Evolutionary conservation across 306 rosid species (phyloP), one percentile per base, ranked within the genome.

Genomic region (Acacia acuminata): DNA sequence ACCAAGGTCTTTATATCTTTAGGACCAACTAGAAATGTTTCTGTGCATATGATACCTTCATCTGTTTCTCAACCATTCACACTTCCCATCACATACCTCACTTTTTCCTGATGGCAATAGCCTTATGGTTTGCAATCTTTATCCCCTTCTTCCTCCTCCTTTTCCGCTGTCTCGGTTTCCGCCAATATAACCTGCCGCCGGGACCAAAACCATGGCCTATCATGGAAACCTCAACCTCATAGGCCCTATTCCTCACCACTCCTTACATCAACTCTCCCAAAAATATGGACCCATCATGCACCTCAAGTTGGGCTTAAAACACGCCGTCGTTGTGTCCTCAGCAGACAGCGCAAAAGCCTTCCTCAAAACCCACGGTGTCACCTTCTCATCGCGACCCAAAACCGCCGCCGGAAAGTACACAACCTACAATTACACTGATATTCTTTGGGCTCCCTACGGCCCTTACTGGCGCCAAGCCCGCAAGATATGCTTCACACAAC

Each of bases 221-320:
- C 61, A 55, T 55, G 61, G 61, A 55, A 55, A 55, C 61, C 61
- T 55, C n/a, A 55, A 55, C 85, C 90, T 88, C n/a, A 87, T 90
- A 17, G 87, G 92, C 53, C 0, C 77, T 11, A 86, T 90, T 20
- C 92, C 92, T 6, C 94, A 88, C 73, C 89, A 58, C 0, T 87
- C 89, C 63, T 32, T 90, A 53, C 85, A 88, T 30, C 78, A 22
- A 2, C 88, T 88, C 66, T 85, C 88, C 55, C 65, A 25, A 60
- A 85, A 88, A 17, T 84, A 88, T 16, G 94, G 94, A 2, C 88
- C 90, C 65, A 74, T 90, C 70, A 79, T 90, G 92, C 83, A 90
- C 0, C 87, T 90, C 60, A 22, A 63, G 16, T 85, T 90, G 8
- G 89, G 92, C 2, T 85, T 92, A 7, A 77, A 36, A 75, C 83